Evolutionary conservation across 2,329 filamentous ascomycete genomes (phyloP).

Genomic region (Davidsoniella neocaledoniae): DNA sequence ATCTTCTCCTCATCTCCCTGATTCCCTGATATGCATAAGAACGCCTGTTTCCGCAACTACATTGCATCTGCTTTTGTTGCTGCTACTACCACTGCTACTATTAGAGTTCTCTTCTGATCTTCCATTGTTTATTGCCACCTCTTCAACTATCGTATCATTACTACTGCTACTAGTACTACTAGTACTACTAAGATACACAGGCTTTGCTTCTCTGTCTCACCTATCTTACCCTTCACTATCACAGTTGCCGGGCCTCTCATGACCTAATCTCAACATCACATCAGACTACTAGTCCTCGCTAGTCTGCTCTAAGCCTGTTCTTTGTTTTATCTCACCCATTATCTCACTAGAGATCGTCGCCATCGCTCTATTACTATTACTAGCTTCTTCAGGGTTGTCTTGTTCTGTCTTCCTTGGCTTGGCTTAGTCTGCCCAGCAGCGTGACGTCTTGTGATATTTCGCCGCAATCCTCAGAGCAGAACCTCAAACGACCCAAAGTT

Average conservation of each 20-base stretch:
- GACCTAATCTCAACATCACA: too few species aligned
- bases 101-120: background rate
- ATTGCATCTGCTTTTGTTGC: background rate
- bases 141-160: background rate
- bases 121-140: background rate
- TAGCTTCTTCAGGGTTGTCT: too few species aligned
- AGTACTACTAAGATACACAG: background rate
- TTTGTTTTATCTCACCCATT: too few species aligned
- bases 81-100: background rate
- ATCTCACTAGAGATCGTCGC: too few species aligned
- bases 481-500: background rate
- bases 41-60: background rate
- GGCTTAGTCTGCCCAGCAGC: too few species aligned
- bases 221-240: too few species aligned
- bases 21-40: slow-evolving; percentile 12
- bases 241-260: background rate
- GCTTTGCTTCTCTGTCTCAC: background rate
- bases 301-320: too few species aligned
- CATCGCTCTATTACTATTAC: too few species aligned
- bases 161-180: background rate
- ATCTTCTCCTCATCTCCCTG: slow-evolving; percentile 2
- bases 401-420: too few species aligned
- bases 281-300: too few species aligned
- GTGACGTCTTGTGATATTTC: too few species aligned
- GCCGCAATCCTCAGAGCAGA: slow-evolving; percentile 4